Evolutionary conservation across 73 alveolate species (phyloP), one percentile per base, ranked within the genome.

Genomic region (Paramecium primaurelia): DNA sequence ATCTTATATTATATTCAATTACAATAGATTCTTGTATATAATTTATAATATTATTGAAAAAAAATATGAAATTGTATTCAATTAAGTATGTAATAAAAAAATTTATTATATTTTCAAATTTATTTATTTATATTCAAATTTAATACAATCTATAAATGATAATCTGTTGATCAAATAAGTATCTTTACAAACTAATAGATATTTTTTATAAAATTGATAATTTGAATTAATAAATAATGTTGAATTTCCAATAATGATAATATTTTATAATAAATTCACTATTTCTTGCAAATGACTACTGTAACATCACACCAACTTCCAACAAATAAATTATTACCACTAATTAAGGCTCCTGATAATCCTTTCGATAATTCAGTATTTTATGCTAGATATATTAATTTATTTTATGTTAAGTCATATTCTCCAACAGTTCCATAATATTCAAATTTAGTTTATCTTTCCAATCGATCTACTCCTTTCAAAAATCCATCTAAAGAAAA

Each of bases 281-380:
- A 12, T 71, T 71, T 71, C 28, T 71, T 71, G 58, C 86, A 71
- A 2, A 71, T 49, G 16, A 32, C 34, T 8, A 71, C 58, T 3
- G 86, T 32, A 5, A 71, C 1, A 71, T 71, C 86, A 28, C 59
- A 22, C 86, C 86, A 71, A 71, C 86, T 71, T 22, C 86, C 86
- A 32, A 71, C 44, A 71, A 71, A 71, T 71, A 37, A 22, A 18
- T 71, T 71, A 30, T 71, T 7, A 11, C 86, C 86, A 37, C 58
- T 71, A 8, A 32, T 18, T 10, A 30, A 3, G n/a, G 58, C 49
- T 71, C 59, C 58, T 16, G 86, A 71, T 30, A 42, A 1, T 7
- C 86, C 86, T 34, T 71, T 71, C 2, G 59, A 28, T 30, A 71
- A 30, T 9, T 30, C 30, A 10, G 36, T 30, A 37, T 16, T 42